Evolutionary conservation across 192 early-diverging fungal genomes (phyloP).

Genomic region (Coemansia sp.): DNA sequence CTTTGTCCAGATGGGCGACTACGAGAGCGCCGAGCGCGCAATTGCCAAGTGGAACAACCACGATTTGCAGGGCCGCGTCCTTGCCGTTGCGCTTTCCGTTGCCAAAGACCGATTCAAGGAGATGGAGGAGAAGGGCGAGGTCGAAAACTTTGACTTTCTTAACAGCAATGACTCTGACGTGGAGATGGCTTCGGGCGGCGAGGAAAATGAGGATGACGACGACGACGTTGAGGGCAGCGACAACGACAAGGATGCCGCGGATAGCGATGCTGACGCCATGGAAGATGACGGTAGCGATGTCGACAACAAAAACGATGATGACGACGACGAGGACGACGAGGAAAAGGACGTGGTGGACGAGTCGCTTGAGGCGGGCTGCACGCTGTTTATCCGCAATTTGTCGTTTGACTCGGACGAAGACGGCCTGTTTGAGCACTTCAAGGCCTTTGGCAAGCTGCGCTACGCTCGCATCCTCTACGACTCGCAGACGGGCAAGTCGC

Average conservation of each 20-base stretch:
- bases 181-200: slow-evolving; percentile 39
- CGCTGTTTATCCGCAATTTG: slow-evolving; percentile 93
- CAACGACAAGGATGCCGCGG: slow-evolving; percentile 25
- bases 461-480: slow-evolving; percentile 90
- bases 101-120: slow-evolving; percentile 74
- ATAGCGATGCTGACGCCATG: slow-evolving; percentile 43
- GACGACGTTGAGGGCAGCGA: slow-evolving; percentile 32
- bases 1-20: slow-evolving; percentile 84
- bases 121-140: slow-evolving; percentile 62
- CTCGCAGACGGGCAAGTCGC: slow-evolving; percentile 76
- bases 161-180: slow-evolving; percentile 29
- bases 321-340: slow-evolving; percentile 36
- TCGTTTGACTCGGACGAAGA: slow-evolving; percentile 90
- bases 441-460: slow-evolving; percentile 58
- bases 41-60: slow-evolving; percentile 74
- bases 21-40: slow-evolving; percentile 71
- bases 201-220: slow-evolving; percentile 46
- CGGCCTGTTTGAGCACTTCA: slow-evolving; percentile 66
- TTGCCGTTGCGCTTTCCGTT: slow-evolving; percentile 87
- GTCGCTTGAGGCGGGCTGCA: slow-evolving; percentile 63
- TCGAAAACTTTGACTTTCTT: slow-evolving; percentile 44
- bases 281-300: slow-evolving; percentile 40
- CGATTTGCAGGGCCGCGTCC: slow-evolving; percentile 68
- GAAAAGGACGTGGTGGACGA: slow-evolving; percentile 58
- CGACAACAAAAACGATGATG: slow-evolving; percentile 12